A percentile compares a stretch with the other conserved stretches of the same genome.
Evolutionary conservation across 371 early-diverging fungal genomes (phyloP).

Genomic region (Haplosporangium sp.): DNA sequence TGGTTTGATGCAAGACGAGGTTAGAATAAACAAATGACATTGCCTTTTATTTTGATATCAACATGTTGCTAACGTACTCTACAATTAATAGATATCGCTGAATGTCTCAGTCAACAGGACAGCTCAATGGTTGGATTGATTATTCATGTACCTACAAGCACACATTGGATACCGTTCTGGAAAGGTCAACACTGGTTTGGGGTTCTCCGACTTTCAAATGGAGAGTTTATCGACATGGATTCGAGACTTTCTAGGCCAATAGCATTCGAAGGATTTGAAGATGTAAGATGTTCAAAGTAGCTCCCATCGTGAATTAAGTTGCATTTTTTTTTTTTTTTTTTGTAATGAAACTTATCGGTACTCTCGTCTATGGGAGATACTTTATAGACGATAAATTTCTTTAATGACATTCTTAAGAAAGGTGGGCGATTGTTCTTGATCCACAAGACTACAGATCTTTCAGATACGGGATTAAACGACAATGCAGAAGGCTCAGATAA

Average conservation of each 20-base stretch:
- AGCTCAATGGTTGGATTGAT: slow-evolving; percentile 52
- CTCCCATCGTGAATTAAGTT: no score
- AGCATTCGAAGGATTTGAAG: slow-evolving; percentile 44
- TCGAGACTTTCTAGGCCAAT: slow-evolving; percentile 41
- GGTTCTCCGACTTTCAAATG: slow-evolving; percentile 45
- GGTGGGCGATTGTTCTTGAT: slow-evolving; percentile 47
- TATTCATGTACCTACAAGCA: slow-evolving; percentile 40
- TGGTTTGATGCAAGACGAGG: slow-evolving; percentile 54
- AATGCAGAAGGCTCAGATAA: not conserved
- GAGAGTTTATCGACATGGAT: slow-evolving; percentile 45
- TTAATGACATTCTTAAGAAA: slow-evolving; percentile 24
- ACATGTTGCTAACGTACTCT: no score
- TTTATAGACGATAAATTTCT: slow-evolving; percentile 23
- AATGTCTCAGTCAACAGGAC: slow-evolving; percentile 40
- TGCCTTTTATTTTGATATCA: not conserved
- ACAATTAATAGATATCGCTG: slow-evolving; percentile 32
- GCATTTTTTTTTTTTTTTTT: not conserved
- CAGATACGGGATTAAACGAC: not conserved
- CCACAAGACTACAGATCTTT: slow-evolving; percentile 13
- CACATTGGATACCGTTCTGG: slow-evolving; percentile 55
- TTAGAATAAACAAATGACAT: not conserved
- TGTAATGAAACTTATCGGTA: not conserved
- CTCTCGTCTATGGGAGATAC: not conserved
- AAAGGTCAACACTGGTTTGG: slow-evolving; percentile 56
- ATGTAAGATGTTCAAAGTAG: slow-evolving; percentile 17